phyloP scores from a whole-genome alignment of 345 rosid genomes.

The Cardamine occulta region DNA sequence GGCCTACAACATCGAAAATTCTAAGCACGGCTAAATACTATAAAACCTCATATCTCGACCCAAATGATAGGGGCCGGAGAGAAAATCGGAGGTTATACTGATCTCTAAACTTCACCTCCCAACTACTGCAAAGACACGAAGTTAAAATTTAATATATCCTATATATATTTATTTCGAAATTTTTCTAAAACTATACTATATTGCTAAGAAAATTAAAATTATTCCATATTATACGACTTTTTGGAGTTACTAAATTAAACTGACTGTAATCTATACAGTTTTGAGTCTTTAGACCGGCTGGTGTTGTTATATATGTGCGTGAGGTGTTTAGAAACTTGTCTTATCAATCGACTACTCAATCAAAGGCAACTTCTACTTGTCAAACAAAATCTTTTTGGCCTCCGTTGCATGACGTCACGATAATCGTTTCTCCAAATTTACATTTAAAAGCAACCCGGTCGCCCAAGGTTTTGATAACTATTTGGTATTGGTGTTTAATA shows the following conservation, averaged over 20 bases:
- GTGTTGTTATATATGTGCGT: background rate
- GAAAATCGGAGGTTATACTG: too few relatives aligned
- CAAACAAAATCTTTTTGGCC: constrained; percentile 26
- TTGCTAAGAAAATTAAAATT: too few relatives aligned
- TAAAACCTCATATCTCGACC: too few relatives aligned
- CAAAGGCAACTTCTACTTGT: constrained; percentile 9
- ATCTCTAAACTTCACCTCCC: too few relatives aligned
- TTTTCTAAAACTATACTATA: too few relatives aligned
- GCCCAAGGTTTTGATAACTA: background rate
- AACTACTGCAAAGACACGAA: too few relatives aligned
- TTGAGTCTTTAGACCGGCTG: background rate
- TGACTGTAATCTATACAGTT: background rate
- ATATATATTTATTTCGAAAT: too few relatives aligned
- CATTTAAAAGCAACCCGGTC: background rate
- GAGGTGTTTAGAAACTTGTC: background rate
- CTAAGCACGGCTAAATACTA: too few relatives aligned
- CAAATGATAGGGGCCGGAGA: too few relatives aligned
- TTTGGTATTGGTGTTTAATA: constrained; percentile 7
- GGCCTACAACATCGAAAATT: too few relatives aligned
- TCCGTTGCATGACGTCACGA: constrained; percentile 16
- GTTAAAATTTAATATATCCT: too few relatives aligned
- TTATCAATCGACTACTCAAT: constrained; percentile 15
- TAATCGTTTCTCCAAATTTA: background rate
- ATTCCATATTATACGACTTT: background rate
- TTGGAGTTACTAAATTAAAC: background rate